These are phyloP conservation scores for Setaria viridis DNA, from an alignment of 202 grass and related monocot species.

Conservation along the genomic window DNA sequence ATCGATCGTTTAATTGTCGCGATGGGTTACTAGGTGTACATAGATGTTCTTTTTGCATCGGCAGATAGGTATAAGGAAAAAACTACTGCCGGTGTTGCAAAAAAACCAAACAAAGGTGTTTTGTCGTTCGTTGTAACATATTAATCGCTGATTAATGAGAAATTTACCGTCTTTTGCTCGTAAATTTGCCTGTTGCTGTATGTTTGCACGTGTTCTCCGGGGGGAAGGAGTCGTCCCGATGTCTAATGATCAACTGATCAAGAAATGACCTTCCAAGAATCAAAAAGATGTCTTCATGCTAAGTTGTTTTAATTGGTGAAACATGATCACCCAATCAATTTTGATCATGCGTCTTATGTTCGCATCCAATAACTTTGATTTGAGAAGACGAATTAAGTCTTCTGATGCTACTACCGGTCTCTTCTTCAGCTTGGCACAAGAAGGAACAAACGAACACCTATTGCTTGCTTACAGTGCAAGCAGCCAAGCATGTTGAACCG, in stretches of 20 bases:
- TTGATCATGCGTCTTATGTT: background rate
- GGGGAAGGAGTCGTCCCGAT: background rate
- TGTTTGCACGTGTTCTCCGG: background rate
- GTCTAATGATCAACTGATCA: background rate
- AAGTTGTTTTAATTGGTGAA: too few species aligned
- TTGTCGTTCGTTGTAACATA: slow-evolving; percentile 41
- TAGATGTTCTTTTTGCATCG: slow-evolving; percentile 54
- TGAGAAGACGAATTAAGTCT: background rate
- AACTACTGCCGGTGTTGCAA: slow-evolving; percentile 6
- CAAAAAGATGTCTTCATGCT: background rate
- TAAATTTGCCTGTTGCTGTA: background rate
- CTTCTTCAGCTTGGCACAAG: background rate
- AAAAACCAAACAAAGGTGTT: background rate
- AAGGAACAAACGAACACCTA: background rate
- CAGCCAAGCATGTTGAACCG: slow-evolving; percentile 6
- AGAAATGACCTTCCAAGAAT: background rate
- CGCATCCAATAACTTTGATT: background rate
- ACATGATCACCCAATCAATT: background rate
- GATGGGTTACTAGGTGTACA: slow-evolving; percentile 58
- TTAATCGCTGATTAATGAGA: slow-evolving; percentile 45
- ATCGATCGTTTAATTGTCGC: slow-evolving; percentile 47
- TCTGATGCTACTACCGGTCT: background rate
- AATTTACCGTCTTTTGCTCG: slow-evolving; percentile 19
- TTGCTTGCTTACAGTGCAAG: background rate
- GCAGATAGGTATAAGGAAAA: background rate